Evolutionary conservation across 108 stramenopile species (phyloP), one percentile per base, ranked within the genome.

Genomic region (Nitzschia sp.): DNA sequence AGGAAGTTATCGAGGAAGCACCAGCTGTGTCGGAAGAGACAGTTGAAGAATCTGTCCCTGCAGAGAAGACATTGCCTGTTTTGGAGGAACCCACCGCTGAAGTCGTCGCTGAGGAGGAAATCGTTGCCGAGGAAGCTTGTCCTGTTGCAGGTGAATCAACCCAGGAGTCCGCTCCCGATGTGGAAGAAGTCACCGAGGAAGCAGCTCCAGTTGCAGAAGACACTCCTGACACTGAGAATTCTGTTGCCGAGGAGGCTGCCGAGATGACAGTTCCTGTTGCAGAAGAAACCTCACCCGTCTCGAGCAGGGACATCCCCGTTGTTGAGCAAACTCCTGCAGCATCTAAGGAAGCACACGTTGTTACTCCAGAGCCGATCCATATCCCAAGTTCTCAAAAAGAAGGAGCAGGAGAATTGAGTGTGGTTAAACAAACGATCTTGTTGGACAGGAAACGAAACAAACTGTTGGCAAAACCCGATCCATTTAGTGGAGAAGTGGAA

Each of bases 401-500:
- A 48, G 17, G 17, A 2, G 17, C 6, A 2, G 17, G n/a, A 6
- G 46, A 15, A 6, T 6, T 48, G 46, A 48, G 46, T 48, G n/a
- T 17, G 17, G 46, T 48, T 3, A 48, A 48, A 6, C 46, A 48
- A 48, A 20, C 11, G 43, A 46, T 25, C 5, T 20, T 46, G 17
- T 24, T 62, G 41, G 10, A 8, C 2, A n/a, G 22, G 21, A 62
- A 46, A 46, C 10, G 8, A 40, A 12, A 44, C 8, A 8, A 37
- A 22, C 61, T 62, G 8, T 10, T 43, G 17, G 41, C 25, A 0
- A 62, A 62, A 42, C 10, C 41, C 14, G 61, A 62, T 38, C 66
- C 66, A 8, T 67, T 67, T 55, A 38, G 29, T 51, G 66, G 66
- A 7, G 51, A 52, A 55, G 39, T 55, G 8, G 53, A 67, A 42